phyloP scores from a whole-genome alignment of 2,329 filamentous ascomycete species.

The Xylaria polymorpha region DNA sequence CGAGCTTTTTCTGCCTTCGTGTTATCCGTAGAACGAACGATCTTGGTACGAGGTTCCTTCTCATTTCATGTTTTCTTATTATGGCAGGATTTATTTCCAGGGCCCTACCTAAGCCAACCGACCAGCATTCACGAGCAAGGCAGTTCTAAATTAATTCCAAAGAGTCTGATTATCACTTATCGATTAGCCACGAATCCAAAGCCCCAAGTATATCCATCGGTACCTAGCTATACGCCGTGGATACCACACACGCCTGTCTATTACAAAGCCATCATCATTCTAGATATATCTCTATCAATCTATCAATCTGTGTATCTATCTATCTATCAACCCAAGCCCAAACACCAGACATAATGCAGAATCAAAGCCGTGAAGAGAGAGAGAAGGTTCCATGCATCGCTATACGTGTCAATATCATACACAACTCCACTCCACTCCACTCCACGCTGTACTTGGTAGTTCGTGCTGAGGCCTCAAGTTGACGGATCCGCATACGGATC shows the following conservation, averaged over 20 bases:
- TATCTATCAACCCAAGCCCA: background rate
- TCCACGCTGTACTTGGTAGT: background rate
- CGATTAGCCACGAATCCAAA: background rate
- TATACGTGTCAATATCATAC: background rate
- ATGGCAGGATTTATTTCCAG: background rate
- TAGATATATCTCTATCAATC: background rate
- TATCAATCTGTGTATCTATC: background rate
- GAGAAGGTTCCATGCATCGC: background rate
- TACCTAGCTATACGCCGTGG: background rate
- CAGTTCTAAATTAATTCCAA: too few relatives aligned
- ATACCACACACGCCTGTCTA: background rate
- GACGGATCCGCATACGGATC: conserved; percentile 64
- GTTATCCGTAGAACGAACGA: background rate
- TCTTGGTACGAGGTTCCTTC: too few relatives aligned
- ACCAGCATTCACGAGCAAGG: too few relatives aligned
- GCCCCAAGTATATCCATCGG: background rate
- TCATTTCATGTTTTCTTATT: background rate
- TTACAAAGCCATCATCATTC: background rate
- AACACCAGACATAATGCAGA: background rate
- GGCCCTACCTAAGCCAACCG: too few relatives aligned
- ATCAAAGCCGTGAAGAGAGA: background rate
- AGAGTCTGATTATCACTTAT: too few relatives aligned
- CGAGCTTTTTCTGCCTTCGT: background rate
- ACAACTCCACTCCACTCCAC: background rate
- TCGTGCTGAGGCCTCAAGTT: conserved; percentile 9